Conservation (phyloP, 139 green algal genomes). For the Chlorella sp. region DNA sequence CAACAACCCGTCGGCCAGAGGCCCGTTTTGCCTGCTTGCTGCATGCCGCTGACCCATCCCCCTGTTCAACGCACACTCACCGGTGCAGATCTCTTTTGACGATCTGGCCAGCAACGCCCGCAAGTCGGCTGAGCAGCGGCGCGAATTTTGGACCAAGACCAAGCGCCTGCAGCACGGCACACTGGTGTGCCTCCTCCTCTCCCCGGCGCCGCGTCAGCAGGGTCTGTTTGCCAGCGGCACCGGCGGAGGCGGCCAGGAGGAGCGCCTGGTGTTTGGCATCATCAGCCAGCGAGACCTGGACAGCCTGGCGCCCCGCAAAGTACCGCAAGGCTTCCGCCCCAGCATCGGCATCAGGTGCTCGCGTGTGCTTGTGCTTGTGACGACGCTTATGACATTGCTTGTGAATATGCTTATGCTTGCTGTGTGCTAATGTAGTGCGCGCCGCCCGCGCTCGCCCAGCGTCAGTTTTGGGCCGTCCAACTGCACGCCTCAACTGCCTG, state of each 20-base stretch:
- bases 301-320: not conserved
- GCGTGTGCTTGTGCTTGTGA: too few species aligned
- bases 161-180: slow-evolving; percentile 61
- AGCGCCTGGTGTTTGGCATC: slow-evolving; percentile 42
- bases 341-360: slow-evolving; percentile 29
- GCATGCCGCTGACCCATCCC: too few species aligned
- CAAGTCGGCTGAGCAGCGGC: not conserved
- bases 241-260: not conserved
- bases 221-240: not conserved
- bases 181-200: slow-evolving; percentile 44
- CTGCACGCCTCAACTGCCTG: not conserved
- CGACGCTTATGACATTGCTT: too few species aligned
- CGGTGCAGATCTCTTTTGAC: slow-evolving; percentile 48
- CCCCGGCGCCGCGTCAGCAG: not conserved
- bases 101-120: not conserved
- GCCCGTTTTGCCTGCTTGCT: too few species aligned
- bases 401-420: too few species aligned
- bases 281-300: not conserved
- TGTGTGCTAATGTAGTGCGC: too few species aligned
- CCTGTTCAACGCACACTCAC: too few species aligned
- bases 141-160: slow-evolving; percentile 54
- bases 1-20: too few species aligned
- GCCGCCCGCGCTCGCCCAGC: too few species aligned
- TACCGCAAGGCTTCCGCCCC: not conserved
- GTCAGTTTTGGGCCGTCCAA: not conserved